These are phyloP conservation scores for Chernovozyma aurita DNA, from an alignment of 1,139 yeast species.

Conservation along the genomic window DNA sequence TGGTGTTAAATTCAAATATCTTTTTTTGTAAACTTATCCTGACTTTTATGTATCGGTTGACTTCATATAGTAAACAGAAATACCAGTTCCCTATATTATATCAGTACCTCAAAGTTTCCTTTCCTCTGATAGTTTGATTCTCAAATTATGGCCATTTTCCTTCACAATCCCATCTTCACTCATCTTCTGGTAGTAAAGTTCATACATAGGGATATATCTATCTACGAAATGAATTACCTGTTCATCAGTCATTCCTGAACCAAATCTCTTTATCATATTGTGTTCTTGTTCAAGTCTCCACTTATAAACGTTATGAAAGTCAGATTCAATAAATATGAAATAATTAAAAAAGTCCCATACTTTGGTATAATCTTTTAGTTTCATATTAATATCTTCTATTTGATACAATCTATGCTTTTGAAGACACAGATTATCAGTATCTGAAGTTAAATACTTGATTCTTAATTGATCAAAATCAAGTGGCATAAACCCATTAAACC, in stretches of 20 bases:
- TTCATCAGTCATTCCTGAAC: constrained; percentile 75
- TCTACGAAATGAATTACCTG: constrained; percentile 66
- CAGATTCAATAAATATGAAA: constrained; percentile 58
- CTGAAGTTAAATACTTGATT: constrained; percentile 18
- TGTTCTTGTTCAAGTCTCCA: constrained; percentile 92
- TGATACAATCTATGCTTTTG: constrained; percentile 23
- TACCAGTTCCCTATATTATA: no score
- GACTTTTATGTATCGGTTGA: no score
- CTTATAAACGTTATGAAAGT: constrained; percentile 54
- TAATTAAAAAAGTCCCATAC: constrained; percentile 59
- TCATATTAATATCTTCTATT: constrained; percentile 43
- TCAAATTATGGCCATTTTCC: constrained; percentile 8
- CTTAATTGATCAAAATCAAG: constrained; percentile 19
- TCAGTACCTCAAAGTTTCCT: no score
- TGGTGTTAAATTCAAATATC: constrained; percentile 22
- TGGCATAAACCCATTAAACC: constrained; percentile 82
- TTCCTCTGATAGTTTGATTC: constrained; percentile 1
- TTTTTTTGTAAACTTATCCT: no score
- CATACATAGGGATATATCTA: constrained; percentile 84
- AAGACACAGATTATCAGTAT: constrained; percentile 15
- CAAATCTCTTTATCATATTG: constrained; percentile 45
- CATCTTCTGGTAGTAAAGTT: constrained; percentile 55
- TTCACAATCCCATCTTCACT: constrained; percentile 18
- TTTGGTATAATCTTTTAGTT: constrained; percentile 43
- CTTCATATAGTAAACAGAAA: no score